Evolutionary conservation across 495 filamentous ascomycete species (phyloP).

Genomic region (Penicillium pancosmium): DNA sequence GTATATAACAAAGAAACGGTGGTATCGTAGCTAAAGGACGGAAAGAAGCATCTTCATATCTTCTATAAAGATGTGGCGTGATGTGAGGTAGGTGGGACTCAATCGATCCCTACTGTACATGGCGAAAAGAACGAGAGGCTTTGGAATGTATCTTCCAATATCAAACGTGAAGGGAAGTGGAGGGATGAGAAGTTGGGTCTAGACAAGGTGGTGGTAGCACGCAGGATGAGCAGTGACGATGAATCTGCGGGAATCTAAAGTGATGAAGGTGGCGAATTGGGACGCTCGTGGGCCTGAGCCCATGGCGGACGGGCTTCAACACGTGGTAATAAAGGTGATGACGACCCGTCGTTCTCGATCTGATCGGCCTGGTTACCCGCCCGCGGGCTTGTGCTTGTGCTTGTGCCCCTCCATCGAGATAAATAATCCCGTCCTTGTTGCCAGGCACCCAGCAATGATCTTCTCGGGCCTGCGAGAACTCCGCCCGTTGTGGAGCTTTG

Average conservation of each 20-base stretch:
- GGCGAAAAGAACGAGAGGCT: background rate
- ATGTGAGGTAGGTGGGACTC: conserved; percentile 5
- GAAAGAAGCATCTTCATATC: background rate
- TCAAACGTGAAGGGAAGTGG: no score
- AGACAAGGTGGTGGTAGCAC: background rate
- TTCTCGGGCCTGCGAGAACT: conserved; percentile 41
- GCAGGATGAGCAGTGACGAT: no score
- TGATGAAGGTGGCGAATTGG: background rate
- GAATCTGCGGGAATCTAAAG: background rate
- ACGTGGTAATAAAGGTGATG: conserved; percentile 25
- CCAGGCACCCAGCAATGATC: conserved; percentile 31
- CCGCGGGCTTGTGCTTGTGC: conserved; percentile 15
- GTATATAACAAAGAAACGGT: background rate
- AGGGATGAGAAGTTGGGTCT: background rate
- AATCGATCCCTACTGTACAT: conserved; percentile 13
- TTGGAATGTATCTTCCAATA: no score
- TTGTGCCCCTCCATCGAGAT: conserved; percentile 21
- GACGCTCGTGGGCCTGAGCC: background rate
- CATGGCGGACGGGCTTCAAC: conserved; percentile 7
- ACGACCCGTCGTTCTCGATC: conserved; percentile 11
- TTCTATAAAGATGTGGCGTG: background rate
- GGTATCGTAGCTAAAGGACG: conserved; percentile 7
- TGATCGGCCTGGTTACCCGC: conserved; percentile 16
- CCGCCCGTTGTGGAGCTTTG: background rate
- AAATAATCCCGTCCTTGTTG: conserved; percentile 31